Base-by-base conservation (phyloP, 2,329 filamentous ascomycete species). In the Neofusicoccum umdonicola region DNA sequence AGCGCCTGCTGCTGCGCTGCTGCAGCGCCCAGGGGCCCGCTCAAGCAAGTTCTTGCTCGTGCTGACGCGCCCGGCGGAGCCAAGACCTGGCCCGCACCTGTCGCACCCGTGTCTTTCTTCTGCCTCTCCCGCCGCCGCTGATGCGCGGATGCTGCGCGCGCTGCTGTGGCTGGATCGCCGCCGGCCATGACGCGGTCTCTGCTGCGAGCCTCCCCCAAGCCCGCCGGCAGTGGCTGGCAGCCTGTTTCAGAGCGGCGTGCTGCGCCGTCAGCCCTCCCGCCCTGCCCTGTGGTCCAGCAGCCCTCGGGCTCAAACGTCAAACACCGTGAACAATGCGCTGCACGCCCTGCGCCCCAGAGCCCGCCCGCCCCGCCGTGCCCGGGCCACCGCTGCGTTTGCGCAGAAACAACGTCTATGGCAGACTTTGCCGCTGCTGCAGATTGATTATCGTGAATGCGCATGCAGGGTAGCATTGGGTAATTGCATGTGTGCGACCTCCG, bases 391-490 rank as follows among this genome's bases (percentile, higher is more conserved):
- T 58, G 22, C 15, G 47, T 35, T 51, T 52, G 52, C 37, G 19
- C 52, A 44, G 52, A 57, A 57, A 31, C 13, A 27, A 19, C 22
- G 39, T n/a, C 52, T 8, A 44, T 19, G 12, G 44, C 42, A 45
- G 41, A 44, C 54, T 35, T 58, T 58, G 41, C 41, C 41, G 15
- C 54, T 45, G 54, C 54, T 45, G 54, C 54, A 58, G 56, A 60
- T 60, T 60, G 56, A 60, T 60, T 60, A 60, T 60, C 56, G 56
- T 47, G 56, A 45, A 12, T 13, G 42, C 42, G 56, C 56, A 60
- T 60, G 56, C 56, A 47, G 56, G 56, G 56, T 60, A 34, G 42
- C 31, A 60, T 48, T 34, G 27, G 37, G 13, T 19, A 60, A 47
- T 60, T 47, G 56, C n/a, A 35, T 47, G 42, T 19, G 54, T 45